Conservation (phyloP, 768 basidiomycete species). For the Kwoniella sp. region DNA sequence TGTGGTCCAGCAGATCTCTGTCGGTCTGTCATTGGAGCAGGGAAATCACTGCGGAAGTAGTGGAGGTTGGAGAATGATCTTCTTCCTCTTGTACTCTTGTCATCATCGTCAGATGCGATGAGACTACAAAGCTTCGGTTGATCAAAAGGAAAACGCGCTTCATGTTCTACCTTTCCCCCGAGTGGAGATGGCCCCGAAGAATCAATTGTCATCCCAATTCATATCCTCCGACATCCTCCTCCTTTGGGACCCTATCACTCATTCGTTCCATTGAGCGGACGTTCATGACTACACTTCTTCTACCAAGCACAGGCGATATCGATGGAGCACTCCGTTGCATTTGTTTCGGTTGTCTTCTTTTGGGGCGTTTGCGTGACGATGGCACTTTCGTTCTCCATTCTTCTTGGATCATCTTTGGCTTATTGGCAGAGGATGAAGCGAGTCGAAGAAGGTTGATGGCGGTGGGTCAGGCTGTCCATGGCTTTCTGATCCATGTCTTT, state of each 20-base stretch:
- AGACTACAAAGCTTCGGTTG: no score
- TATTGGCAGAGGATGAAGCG: not conserved
- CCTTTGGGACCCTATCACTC: not conserved
- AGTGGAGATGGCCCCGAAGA: not conserved
- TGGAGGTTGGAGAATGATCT: not conserved
- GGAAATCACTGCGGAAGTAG: not conserved
- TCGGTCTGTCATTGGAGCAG: not conserved
- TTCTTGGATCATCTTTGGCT: not conserved
- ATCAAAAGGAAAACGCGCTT: conserved; percentile 9
- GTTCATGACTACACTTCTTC: not conserved
- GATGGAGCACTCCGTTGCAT: not conserved
- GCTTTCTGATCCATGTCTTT: not conserved
- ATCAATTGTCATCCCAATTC: not conserved
- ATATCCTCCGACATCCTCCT: no score
- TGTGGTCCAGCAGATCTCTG: not conserved
- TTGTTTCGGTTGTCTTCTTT: not conserved
- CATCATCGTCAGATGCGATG: not conserved
- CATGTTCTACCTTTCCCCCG: conserved; percentile 1
- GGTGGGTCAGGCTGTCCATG: not conserved
- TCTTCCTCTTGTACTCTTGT: not conserved
- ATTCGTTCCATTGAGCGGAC: not conserved
- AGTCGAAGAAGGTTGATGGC: not conserved
- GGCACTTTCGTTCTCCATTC: not conserved
- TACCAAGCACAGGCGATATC: not conserved
- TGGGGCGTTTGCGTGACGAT: not conserved